A percentile compares a stretch with the other conserved stretches of the same genome.
These are phyloP conservation scores for Fusarium drepaniforme DNA, from an alignment of 2,329 filamentous ascomycete species.

Conservation along the genomic window DNA sequence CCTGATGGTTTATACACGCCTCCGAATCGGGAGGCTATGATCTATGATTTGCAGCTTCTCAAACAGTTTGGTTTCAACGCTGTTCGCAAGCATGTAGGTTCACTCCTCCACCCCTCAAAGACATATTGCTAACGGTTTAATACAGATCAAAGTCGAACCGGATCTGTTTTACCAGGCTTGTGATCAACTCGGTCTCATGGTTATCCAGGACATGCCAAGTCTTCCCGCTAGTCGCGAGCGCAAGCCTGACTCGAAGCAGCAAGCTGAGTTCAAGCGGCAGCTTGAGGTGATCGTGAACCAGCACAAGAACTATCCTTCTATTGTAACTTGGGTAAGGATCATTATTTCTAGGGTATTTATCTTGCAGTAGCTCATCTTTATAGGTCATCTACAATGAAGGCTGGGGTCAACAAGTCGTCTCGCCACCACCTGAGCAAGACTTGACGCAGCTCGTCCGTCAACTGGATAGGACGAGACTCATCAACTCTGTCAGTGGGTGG, in stretches of 20 bases:
- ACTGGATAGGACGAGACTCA: constrained; percentile 73
- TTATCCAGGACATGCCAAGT: constrained; percentile 81
- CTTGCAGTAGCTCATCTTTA: background rate
- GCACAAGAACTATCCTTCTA: constrained; percentile 32
- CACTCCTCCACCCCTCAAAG: rapidly evolving
- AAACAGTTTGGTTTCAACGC: constrained; percentile 78
- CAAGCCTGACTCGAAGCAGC: constrained; percentile 60
- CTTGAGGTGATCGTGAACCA: constrained; percentile 72
- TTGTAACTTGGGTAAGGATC: constrained; percentile 19
- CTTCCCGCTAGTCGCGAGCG: constrained; percentile 50
- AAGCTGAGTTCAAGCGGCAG: constrained; percentile 74
- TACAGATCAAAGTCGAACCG: constrained; percentile 74
- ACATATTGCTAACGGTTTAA: rapidly evolving
- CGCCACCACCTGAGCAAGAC: constrained; percentile 57
- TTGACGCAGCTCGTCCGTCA: constrained; percentile 66
- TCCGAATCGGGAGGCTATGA: constrained; percentile 75
- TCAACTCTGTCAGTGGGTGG: constrained; percentile 76
- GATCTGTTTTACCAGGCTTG: constrained; percentile 77
- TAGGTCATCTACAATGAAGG: constrained; percentile 34
- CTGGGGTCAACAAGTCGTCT: constrained; percentile 25
- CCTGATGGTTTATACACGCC: constrained; percentile 76
- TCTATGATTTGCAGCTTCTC: constrained; percentile 72
- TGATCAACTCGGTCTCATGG: constrained; percentile 73
- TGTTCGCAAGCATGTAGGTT: constrained; percentile 75
- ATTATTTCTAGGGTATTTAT: rapidly evolving